These are phyloP conservation scores for Ophioceras dolichostomum DNA, from an alignment of 2,329 filamentous ascomycete genomes.

Conservation along the genomic window DNA sequence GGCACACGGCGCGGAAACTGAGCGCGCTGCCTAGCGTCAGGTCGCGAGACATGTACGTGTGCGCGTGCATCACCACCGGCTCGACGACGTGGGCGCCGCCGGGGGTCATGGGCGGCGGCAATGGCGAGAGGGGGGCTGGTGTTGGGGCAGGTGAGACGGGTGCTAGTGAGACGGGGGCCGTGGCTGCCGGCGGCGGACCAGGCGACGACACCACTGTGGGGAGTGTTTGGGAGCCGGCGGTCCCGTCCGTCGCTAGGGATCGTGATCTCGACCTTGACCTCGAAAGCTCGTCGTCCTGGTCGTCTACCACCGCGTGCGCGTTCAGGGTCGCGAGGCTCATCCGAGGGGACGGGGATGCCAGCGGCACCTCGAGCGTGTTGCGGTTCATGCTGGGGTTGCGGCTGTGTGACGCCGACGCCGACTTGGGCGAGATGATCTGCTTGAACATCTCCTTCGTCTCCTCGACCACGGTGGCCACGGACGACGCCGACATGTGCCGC, in stretches of 20 bases:
- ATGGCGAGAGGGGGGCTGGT: no score
- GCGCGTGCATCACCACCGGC: slow-evolving; percentile 66
- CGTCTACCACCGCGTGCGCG: slow-evolving; percentile 3
- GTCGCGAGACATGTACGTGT: slow-evolving; percentile 17
- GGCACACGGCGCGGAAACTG: slow-evolving; percentile 76
- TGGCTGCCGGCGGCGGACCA: slow-evolving; percentile 2
- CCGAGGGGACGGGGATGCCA: slow-evolving; percentile 8
- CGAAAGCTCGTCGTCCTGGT: no score
- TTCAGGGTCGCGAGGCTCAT: slow-evolving; percentile 10
- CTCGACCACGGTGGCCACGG: slow-evolving; percentile 20
- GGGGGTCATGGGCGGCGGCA: no score
- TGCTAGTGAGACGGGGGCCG: background rate
- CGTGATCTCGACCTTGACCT: slow-evolving; percentile 5
- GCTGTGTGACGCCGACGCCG: slow-evolving; percentile 15
- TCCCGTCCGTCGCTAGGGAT: slow-evolving; percentile 1
- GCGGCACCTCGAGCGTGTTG: slow-evolving; percentile 6
- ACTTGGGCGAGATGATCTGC: slow-evolving; percentile 15
- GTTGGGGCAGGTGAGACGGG: slow-evolving; percentile 11
- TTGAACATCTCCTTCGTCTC: slow-evolving; percentile 20
- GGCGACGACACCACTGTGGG: background rate
- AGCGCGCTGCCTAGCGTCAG: slow-evolving; percentile 81
- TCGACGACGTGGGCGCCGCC: slow-evolving; percentile 51
- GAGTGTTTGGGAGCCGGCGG: no score
- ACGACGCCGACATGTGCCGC: slow-evolving; percentile 28
- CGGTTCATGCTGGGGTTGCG: slow-evolving; percentile 26